A percentile compares a stretch with the other conserved stretches of the same genome.
Conservation (phyloP, 1,284 basidiomycete species). For the Naganishia cerealis region DNA sequence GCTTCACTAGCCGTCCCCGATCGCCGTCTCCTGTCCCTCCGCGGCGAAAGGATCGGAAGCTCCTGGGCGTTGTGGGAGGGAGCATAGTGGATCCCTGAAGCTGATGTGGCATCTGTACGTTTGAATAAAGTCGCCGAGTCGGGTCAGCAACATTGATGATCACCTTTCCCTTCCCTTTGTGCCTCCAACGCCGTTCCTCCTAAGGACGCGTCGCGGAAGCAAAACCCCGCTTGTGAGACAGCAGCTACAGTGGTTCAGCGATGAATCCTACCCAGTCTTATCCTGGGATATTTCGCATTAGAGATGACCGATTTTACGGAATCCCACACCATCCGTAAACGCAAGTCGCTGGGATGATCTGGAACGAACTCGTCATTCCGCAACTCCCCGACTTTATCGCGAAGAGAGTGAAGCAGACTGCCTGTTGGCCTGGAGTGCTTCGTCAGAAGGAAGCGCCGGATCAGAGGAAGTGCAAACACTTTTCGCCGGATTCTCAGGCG, state of each 20-base stretch:
- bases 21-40: neutral
- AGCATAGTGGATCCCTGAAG: no score
- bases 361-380: conserved; percentile 43
- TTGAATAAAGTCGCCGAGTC: no score
- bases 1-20: neutral
- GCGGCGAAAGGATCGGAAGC: conserved; percentile 6
- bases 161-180: no score
- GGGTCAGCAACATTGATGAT: no score
- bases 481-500: conserved; percentile 33
- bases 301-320: neutral
- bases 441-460: neutral
- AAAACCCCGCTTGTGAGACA: no score
- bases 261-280: no score
- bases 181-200: no score
- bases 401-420: conserved; percentile 32
- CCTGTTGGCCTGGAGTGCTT: conserved; percentile 41
- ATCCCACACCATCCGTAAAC: neutral
- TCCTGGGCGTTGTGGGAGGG: neutral
- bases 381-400: conserved; percentile 42
- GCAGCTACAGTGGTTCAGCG: no score
- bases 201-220: no score
- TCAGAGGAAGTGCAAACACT: neutral
- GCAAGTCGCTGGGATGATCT: conserved; percentile 38
- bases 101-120: no score
- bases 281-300: no score